phyloP scores from a whole-genome alignment of 192 early-diverging fungal species.

The Helicostylum pulchrum region DNA sequence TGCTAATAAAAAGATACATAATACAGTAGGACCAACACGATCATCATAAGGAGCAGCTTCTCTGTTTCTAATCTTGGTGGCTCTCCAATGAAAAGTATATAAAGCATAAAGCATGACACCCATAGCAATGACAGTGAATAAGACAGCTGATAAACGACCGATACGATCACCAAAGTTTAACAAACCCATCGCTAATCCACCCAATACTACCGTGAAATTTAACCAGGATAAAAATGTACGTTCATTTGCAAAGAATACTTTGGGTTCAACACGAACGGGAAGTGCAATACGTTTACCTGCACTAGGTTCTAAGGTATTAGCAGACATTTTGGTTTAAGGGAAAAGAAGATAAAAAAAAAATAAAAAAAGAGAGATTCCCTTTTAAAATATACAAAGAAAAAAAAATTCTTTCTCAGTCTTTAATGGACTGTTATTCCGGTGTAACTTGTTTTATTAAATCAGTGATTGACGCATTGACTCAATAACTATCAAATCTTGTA shows the following conservation, averaged over 20 bases:
- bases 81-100: constrained; percentile 75
- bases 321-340: constrained; percentile 10
- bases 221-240: constrained; percentile 90
- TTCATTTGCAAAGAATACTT: constrained; percentile 95
- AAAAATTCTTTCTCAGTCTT: too few relatives aligned
- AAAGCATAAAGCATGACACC: constrained; percentile 79
- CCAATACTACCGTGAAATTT: constrained; percentile 76
- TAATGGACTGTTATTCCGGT: neutral
- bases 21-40: constrained; percentile 66
- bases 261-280: constrained; percentile 80
- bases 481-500: too few relatives aligned
- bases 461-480: too few relatives aligned
- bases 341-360: neutral
- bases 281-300: constrained; percentile 65
- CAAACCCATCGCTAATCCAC: constrained; percentile 72
- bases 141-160: constrained; percentile 50
- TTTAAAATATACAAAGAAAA: too few relatives aligned
- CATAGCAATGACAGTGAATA: constrained; percentile 62
- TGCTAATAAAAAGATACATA: constrained; percentile 63
- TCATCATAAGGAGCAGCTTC: constrained; percentile 81
- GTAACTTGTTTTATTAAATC: constrained; percentile 1
- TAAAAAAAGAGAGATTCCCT: neutral
- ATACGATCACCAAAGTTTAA: constrained; percentile 79
- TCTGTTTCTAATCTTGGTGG: constrained; percentile 69
- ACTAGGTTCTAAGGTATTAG: constrained; percentile 11